Evolutionary conservation across 208 protist genomes (phyloP).

Genomic region (Wallacemonas sp.): DNA sequence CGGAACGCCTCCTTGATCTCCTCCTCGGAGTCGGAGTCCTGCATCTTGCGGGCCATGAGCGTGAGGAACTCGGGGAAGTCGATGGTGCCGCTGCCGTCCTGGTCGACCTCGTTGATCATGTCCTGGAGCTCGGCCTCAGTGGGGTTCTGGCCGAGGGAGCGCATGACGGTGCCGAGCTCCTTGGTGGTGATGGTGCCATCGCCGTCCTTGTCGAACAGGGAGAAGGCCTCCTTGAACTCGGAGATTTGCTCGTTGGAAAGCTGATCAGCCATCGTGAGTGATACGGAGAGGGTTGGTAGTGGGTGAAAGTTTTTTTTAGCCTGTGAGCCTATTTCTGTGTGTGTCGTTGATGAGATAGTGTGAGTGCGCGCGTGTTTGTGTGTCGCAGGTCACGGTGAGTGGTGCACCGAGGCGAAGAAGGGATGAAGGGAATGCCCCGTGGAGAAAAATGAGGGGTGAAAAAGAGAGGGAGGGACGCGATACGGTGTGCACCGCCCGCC

Average conservation of each 20-base stretch:
- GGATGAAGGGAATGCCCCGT: no score
- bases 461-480: no score
- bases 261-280: slow-evolving; percentile 65
- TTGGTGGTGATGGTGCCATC: slow-evolving; percentile 98
- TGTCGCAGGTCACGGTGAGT: no score
- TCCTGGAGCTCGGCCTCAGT: slow-evolving; percentile 95
- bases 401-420: no score
- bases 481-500: no score
- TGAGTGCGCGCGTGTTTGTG: background rate
- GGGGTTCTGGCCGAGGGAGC: slow-evolving; percentile 98
- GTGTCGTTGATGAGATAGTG: no score
- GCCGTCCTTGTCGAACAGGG: slow-evolving; percentile 97
- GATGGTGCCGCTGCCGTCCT: slow-evolving; percentile 94
- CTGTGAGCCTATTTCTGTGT: no score
- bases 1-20: slow-evolving; percentile 95
- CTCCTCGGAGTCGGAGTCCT: slow-evolving; percentile 92
- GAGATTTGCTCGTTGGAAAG: slow-evolving; percentile 98
- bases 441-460: no score
- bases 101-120: slow-evolving; percentile 98
- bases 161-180: slow-evolving; percentile 99
- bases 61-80: slow-evolving; percentile 95
- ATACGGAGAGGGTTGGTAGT: background rate
- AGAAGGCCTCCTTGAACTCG: slow-evolving; percentile 99
- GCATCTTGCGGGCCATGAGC: slow-evolving; percentile 89
- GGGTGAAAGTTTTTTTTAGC: background rate